Conservation (phyloP, 805 yeast species). For the Suhomyces sp. region DNA sequence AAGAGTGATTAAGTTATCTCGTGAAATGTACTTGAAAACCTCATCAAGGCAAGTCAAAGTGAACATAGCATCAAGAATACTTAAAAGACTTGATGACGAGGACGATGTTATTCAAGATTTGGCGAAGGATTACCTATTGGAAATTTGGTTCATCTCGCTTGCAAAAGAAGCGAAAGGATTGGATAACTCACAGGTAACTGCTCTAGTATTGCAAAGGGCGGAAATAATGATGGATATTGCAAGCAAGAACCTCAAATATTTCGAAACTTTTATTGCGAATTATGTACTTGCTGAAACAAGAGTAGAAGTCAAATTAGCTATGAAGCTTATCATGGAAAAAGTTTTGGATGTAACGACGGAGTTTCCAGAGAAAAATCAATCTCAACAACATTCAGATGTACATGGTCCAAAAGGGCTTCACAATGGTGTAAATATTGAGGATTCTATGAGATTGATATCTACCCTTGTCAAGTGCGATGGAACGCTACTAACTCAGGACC, state of each 20-base stretch:
- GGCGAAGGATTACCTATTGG: constrained; percentile 34
- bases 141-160: constrained; percentile 21
- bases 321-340: constrained; percentile 31
- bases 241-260: constrained; percentile 38
- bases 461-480: constrained; percentile 54
- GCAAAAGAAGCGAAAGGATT: background rate
- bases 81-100: constrained; percentile 65
- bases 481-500: constrained; percentile 60
- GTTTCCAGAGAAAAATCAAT: background rate
- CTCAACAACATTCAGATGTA: background rate
- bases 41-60: constrained; percentile 31
- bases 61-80: constrained; percentile 49
- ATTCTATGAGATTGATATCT: constrained; percentile 51
- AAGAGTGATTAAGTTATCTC: constrained; percentile 55
- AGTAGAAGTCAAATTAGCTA: constrained; percentile 14
- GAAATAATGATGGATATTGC: constrained; percentile 42
- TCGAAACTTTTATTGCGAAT: constrained; percentile 49
- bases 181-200: constrained; percentile 1
- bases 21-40: constrained; percentile 44
- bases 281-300: constrained; percentile 36
- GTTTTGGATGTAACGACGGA: constrained; percentile 39
- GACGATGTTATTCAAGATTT: constrained; percentile 51
- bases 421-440: constrained; percentile 34
- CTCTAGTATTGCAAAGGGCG: constrained; percentile 11
- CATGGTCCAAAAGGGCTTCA: too few species aligned